A percentile compares a stretch with the other conserved stretches of the same genome.
phyloP scores from a whole-genome alignment of 2,329 filamentous ascomycete genomes.

The Hypoxylon sp. region DNA sequence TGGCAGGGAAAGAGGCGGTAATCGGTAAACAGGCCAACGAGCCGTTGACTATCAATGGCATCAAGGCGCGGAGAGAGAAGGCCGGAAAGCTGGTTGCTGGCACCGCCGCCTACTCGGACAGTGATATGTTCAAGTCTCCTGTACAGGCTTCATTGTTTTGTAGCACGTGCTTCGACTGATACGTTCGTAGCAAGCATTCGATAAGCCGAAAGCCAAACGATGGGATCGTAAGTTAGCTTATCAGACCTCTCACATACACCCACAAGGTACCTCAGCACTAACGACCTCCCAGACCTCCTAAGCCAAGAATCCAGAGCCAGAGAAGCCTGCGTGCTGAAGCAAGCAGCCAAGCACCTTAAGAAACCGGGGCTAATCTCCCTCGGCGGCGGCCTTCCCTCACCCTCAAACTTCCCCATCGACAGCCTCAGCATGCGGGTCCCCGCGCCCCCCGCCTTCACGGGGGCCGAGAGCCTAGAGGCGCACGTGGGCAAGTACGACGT shows the following conservation, averaged over 20 bases:
- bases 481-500: constrained; percentile 87
- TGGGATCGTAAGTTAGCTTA: constrained; percentile 81
- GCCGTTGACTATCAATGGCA: constrained; percentile 73
- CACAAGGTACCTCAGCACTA: constrained; percentile 12
- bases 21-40: constrained; percentile 47
- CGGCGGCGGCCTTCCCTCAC: constrained; percentile 90
- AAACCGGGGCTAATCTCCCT: constrained; percentile 90
- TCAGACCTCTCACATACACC: neutral
- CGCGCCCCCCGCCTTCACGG: constrained; percentile 76
- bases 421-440: constrained; percentile 83
- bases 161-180: constrained; percentile 44
- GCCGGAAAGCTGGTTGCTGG: constrained; percentile 81
- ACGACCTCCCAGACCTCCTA: constrained; percentile 64
- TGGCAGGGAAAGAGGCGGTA: constrained; percentile 43
- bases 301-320: constrained; percentile 73
- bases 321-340: constrained; percentile 82
- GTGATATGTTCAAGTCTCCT: constrained; percentile 86
- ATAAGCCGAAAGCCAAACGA: constrained; percentile 82
- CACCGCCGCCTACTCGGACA: constrained; percentile 82
- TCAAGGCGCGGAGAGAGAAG: constrained; percentile 77
- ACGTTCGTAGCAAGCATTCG: constrained; percentile 58
- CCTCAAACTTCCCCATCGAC: constrained; percentile 93
- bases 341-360: constrained; percentile 83
- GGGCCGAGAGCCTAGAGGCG: constrained; percentile 73
- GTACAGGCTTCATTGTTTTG: constrained; percentile 61